Evolutionary conservation across 2,329 filamentous ascomycete species (phyloP), one percentile per base, ranked within the genome.

Genomic region (Dothideomycetes sp.): DNA sequence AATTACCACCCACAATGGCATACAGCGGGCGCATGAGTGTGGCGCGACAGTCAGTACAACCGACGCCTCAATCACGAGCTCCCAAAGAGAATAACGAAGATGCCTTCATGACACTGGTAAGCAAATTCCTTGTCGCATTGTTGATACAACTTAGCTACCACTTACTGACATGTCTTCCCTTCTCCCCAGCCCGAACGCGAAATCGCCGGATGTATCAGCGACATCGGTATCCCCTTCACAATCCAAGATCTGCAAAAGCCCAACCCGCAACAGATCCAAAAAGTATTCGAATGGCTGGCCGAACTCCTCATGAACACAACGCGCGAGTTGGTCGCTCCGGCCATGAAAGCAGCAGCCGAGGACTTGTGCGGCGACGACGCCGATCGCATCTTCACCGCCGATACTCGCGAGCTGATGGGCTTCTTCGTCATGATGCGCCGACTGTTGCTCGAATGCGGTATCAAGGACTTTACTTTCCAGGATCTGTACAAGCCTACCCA

Each of bases 251-350:
- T 98, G 28, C 80, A 89, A 53, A 96, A 95, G 58, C 91, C 91
- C 4, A 94, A 94, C 53, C 82, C 91, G 3, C 77, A 89, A 46
- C 87, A 94, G 56, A 88, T 96, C 40, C 91, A 98, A 64, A 87
- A 91, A 70, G 87, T 98, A 38, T 94, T 96, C 58, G 91, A 98
- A 71, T 94, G 87, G 82, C 91, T 98, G 53, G 88, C 87, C 45
- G 88, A 95, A 58, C 71, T 95, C 13, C 75, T 96, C 19, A 85
- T 95, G 68, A 95, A 94, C 65, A 82, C 84, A 41, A 95, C 88
- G 24, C 83, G 87, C 53, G 87, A 94, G 51, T 86, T 87, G 5
- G 83, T 98, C 47, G 87, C 94, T 58, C 91, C 91, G 8, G 87
- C 88, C 6, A 94, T 98, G 87, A 81, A 81, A 56, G 87, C 88